phyloP scores from a whole-genome alignment of 257 asterid genomes.

The Ehretia macrophylla region DNA sequence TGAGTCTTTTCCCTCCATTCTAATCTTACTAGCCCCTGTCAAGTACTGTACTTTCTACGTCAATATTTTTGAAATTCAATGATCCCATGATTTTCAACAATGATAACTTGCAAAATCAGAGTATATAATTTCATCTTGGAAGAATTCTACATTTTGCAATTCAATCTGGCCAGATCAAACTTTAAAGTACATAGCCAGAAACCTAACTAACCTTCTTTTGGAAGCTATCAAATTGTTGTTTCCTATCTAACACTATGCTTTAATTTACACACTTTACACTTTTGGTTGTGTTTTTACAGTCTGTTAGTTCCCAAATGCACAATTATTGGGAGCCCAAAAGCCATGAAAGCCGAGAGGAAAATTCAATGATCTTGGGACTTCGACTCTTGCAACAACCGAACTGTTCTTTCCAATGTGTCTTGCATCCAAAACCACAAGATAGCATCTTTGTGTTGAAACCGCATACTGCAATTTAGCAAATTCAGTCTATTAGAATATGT shows the following conservation, averaged over 20 bases:
- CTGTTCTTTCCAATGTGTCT: conserved; percentile 48
- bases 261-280: background rate
- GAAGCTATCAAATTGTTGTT: background rate
- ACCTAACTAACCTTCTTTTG: background rate
- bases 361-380: conserved; percentile 77
- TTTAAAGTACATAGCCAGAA: background rate
- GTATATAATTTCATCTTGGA: no score
- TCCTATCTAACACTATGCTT: background rate
- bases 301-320: background rate
- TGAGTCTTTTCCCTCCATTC: no score
- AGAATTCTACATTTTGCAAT: no score
- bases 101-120: no score
- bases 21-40: no score
- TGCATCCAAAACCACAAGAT: conserved; percentile 71
- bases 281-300: background rate
- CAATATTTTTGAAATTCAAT: no score
- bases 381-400: conserved; percentile 75
- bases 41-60: no score
- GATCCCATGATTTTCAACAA: no score
- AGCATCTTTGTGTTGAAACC: conserved; percentile 76
- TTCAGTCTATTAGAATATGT: background rate
- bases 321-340: conserved; percentile 57
- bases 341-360: conserved; percentile 96
- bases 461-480: conserved; percentile 59
- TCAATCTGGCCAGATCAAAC: background rate